Conservation (phyloP, 495 filamentous ascomycete species). For the Podospora appendiculata region DNA sequence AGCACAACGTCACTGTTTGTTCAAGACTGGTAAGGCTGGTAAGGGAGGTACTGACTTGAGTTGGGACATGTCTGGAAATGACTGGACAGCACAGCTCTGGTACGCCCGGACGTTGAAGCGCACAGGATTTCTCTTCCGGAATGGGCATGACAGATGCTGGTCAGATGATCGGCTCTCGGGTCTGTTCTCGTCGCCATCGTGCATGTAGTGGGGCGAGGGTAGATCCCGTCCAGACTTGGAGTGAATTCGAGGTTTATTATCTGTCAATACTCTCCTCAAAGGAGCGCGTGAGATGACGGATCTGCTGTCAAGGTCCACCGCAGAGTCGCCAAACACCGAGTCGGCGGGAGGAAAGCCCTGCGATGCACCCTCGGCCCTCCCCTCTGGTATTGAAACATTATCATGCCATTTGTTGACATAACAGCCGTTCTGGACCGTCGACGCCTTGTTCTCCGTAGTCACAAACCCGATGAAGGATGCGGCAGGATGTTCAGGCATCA, state of each 20-base stretch:
- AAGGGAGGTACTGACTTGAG: neutral
- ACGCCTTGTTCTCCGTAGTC: neutral
- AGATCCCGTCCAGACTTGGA: neutral
- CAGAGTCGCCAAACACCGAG: neutral
- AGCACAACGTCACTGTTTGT: neutral
- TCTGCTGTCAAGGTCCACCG: no score
- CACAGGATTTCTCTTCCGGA: neutral
- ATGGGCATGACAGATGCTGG: neutral
- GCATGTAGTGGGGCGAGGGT: no score
- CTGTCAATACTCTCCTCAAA: neutral
- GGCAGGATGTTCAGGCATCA: constrained; percentile 18
- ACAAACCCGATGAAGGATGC: constrained; percentile 12
- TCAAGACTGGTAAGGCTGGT: neutral
- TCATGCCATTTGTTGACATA: no score
- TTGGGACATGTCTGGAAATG: neutral
- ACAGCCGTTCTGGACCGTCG: neutral
- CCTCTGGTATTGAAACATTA: no score
- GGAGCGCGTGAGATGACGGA: neutral
- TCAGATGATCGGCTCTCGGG: no score
- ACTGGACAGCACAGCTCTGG: neutral
- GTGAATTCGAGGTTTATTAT: neutral
- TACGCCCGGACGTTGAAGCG: constrained; percentile 2
- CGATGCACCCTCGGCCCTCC: neutral
- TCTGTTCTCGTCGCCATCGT: no score
- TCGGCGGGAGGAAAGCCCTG: neutral